Evolutionary conservation across 345 rosid genomes (phyloP).

Genomic region (Acer negundo): DNA sequence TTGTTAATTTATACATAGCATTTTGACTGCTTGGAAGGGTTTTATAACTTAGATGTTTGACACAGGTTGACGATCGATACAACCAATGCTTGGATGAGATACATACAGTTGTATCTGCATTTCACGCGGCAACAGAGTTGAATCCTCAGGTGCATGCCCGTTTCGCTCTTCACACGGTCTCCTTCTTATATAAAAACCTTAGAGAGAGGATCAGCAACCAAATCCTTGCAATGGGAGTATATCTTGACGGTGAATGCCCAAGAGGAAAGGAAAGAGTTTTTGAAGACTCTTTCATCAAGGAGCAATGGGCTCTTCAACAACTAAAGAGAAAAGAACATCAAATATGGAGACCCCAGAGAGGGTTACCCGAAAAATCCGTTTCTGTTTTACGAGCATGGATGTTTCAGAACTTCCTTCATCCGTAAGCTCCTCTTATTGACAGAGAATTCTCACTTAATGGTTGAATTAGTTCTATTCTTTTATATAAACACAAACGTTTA

Average conservation of each 20-base stretch:
- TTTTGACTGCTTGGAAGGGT: neutral
- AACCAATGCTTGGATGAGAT: conserved; percentile 86
- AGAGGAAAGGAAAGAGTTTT: conserved; percentile 47
- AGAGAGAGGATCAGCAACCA: conserved; percentile 86
- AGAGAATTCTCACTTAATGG: neutral
- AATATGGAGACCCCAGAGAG: conserved; percentile 93
- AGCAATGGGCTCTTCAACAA: conserved; percentile 83
- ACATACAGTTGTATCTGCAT: conserved; percentile 90
- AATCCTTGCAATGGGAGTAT: conserved; percentile 70
- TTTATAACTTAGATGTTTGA: conserved; percentile 7
- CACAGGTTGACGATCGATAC: conserved; percentile 83
- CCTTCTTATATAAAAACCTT: conserved; percentile 67
- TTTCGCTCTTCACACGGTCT: conserved; percentile 75
- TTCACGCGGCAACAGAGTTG: conserved; percentile 90
- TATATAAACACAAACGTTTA: neutral
- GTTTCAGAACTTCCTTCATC: conserved; percentile 99
- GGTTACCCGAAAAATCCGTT: conserved; percentile 90
- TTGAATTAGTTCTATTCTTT: neutral
- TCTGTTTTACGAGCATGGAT: conserved; percentile 91
- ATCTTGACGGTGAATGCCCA: conserved; percentile 19
- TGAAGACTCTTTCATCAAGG: conserved; percentile 53
- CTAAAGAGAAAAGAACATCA: conserved; percentile 75
- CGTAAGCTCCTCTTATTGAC: conserved; percentile 47
- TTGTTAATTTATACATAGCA: neutral
- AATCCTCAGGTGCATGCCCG: conserved; percentile 79